These are phyloP conservation scores for Citrus inodora DNA, from an alignment of 345 rosid species.

Conservation along the genomic window DNA sequence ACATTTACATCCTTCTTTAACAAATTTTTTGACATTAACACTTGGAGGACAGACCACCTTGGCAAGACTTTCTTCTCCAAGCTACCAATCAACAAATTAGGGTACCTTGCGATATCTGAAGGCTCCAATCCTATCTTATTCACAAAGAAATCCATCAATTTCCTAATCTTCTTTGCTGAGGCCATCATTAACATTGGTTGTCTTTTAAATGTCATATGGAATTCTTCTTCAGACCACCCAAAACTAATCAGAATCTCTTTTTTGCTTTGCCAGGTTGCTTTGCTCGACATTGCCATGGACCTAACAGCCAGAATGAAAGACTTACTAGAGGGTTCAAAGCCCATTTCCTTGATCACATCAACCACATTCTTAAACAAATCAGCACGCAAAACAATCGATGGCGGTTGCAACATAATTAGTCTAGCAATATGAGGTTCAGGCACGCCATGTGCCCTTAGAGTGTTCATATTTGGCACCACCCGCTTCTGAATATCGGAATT, in stretches of 20 bases:
- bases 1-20: constrained; percentile 4
- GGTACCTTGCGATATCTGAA: constrained; percentile 21
- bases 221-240: constrained; percentile 33
- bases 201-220: constrained; percentile 16
- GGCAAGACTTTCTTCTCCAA: constrained; percentile 25
- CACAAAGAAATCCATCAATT: constrained; percentile 24
- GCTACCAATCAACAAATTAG: constrained; percentile 23
- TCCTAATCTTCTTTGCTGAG: constrained; percentile 23
- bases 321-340: constrained; percentile 12
- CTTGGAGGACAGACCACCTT: constrained; percentile 23
- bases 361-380: constrained; percentile 23
- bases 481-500: neutral
- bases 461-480: constrained; percentile 18
- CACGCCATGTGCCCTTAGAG: constrained; percentile 22
- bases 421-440: constrained; percentile 18
- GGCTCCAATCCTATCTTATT: constrained; percentile 20
- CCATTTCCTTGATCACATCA: constrained; percentile 16
- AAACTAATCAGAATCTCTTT: constrained; percentile 20
- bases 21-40: constrained; percentile 20
- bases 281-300: neutral
- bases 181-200: constrained; percentile 19
- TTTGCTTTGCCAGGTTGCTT: constrained; percentile 16
- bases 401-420: neutral
- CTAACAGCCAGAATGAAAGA: constrained; percentile 18
- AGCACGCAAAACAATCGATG: neutral